Conservation (phyloP, 768 basidiomycete species). For the Lentinula boryana region DNA sequence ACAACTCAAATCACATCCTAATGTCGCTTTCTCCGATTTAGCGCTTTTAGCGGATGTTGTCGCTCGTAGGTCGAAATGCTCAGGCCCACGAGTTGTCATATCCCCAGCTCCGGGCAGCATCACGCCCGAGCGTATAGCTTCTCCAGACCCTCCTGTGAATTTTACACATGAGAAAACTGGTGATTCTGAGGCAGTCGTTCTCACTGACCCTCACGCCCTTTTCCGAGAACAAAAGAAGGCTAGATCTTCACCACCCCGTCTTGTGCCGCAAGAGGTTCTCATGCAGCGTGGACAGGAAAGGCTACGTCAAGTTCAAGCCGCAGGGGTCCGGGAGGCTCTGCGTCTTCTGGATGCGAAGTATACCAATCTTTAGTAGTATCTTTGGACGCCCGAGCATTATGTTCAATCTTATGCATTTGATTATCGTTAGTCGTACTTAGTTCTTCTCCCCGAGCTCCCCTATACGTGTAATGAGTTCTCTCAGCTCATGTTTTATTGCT, state of each 20-base stretch:
- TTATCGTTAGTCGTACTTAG: not conserved
- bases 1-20: conserved; percentile 82
- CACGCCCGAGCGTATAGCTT: conserved; percentile 39
- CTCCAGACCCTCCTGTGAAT: conserved; percentile 23
- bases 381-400: no score
- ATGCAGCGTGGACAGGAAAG: conserved; percentile 55
- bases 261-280: conserved; percentile 58
- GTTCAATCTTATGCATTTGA: not conserved
- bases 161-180: not conserved
- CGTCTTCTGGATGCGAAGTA: conserved; percentile 67
- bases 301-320: conserved; percentile 62
- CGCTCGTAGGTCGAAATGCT: conserved; percentile 73
- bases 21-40: conserved; percentile 80
- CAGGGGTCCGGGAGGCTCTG: conserved; percentile 71
- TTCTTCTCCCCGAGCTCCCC: not conserved
- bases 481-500: not conserved
- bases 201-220: conserved; percentile 50
- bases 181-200: conserved; percentile 34
- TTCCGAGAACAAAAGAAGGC: conserved; percentile 39
- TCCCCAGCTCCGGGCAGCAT: conserved; percentile 43
- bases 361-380: conserved; percentile 10
- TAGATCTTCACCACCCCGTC: conserved; percentile 37
- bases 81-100: conserved; percentile 60
- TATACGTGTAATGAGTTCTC: not conserved
- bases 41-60: conserved; percentile 85